Conservation (phyloP, 2,329 filamentous ascomycete species). For the Fusarium sp. region DNA sequence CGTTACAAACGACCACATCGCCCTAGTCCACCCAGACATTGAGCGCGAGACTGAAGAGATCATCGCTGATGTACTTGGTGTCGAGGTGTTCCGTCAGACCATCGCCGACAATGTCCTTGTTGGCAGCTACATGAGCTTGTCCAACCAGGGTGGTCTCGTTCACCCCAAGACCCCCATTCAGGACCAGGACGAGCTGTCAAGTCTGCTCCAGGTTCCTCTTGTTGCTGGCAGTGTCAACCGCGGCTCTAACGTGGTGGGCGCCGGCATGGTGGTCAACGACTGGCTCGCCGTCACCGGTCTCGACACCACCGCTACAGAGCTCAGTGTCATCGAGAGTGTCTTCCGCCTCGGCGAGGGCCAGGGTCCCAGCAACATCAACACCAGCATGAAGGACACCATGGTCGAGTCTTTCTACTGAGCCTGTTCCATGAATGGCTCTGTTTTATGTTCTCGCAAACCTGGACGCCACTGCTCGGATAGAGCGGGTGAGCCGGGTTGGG, state of each 20-base stretch:
- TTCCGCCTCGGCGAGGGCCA: slow-evolving; percentile 92
- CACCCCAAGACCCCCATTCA: slow-evolving; percentile 97
- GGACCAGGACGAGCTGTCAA: slow-evolving; percentile 97
- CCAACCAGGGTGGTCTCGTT: slow-evolving; percentile 95
- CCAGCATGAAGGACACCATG: slow-evolving; percentile 94
- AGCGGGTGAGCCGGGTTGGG: background rate
- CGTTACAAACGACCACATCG: slow-evolving; percentile 95
- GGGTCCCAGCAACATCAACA: slow-evolving; percentile 81
- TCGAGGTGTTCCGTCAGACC: slow-evolving; percentile 93
- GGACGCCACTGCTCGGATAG: background rate
- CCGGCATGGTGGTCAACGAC: slow-evolving; percentile 73
- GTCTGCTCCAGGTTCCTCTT: slow-evolving; percentile 91
- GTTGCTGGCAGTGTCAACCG: slow-evolving; percentile 95
- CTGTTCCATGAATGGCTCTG: slow-evolving; percentile 5
- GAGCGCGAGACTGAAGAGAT: slow-evolving; percentile 99
- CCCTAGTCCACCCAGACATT: slow-evolving; percentile 93
- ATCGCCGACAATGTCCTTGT: slow-evolving; percentile 97
- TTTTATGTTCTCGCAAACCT: slow-evolving; percentile 2
- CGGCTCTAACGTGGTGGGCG: slow-evolving; percentile 93
- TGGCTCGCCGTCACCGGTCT: slow-evolving; percentile 95
- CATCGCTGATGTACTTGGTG: slow-evolving; percentile 90
- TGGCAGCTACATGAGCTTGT: slow-evolving; percentile 95
- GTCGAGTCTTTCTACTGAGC: slow-evolving; percentile 97
- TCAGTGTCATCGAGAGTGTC: slow-evolving; percentile 95
- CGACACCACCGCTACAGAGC: slow-evolving; percentile 95